Evolutionary conservation across 306 rosid genomes (phyloP).

Genomic region (Calophaca sinica): DNA sequence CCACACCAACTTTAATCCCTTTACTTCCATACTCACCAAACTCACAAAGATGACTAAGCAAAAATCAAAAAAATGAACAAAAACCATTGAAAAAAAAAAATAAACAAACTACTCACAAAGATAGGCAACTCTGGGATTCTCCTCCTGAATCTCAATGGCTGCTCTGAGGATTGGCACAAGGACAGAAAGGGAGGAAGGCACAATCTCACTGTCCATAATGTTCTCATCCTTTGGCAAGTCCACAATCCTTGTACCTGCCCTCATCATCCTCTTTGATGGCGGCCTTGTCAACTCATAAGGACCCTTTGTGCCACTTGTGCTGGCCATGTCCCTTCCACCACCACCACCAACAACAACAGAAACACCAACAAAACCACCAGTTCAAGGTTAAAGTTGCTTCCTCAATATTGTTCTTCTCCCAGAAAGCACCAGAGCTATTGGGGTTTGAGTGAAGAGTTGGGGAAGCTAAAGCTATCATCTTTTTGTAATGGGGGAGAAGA

Average conservation of each 20-base stretch:
- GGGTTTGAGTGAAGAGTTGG: conserved; percentile 48
- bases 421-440: conserved; percentile 22
- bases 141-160: conserved; percentile 77
- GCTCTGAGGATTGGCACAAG: conserved; percentile 88
- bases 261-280: conserved; percentile 57
- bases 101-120: conserved; percentile 80
- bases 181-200: conserved; percentile 74
- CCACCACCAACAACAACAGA: conserved; percentile 26
- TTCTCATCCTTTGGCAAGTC: conserved; percentile 64
- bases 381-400: conserved; percentile 19
- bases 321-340: conserved; percentile 65
- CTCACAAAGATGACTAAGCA: conserved; percentile 4
- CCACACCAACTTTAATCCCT: not conserved
- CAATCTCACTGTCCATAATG: conserved; percentile 65
- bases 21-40: conserved; percentile 5
- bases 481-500: conserved; percentile 50
- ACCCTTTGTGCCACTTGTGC: conserved; percentile 80
- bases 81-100: not conserved
- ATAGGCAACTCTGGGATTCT: conserved; percentile 85
- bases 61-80: not conserved
- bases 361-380: conserved; percentile 22
- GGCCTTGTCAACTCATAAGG: conserved; percentile 53
- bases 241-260: conserved; percentile 58
- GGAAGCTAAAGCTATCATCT: conserved; percentile 54
- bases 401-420: conserved; percentile 35